Evolutionary conservation across 169 alveolate species (phyloP), one percentile per base, ranked within the genome.

Genomic region (Cryptosporidium andersoni): DNA sequence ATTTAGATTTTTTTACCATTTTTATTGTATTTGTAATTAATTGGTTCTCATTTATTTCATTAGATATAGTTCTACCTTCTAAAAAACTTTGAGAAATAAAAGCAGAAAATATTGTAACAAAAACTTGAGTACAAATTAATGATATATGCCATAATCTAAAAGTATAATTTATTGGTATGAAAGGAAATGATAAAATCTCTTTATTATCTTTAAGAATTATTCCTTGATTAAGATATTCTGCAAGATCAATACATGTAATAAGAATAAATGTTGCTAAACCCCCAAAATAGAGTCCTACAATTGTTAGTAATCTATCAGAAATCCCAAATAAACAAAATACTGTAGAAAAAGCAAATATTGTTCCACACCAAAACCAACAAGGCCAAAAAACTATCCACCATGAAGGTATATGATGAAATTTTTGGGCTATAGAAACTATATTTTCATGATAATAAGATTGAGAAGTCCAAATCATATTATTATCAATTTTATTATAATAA

Each of bases 361-460:
- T 51, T 14, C 66, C 82, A 55, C 82, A 67, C 82, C 82, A 67
- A 67, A 67, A 67, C 82, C 82, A 67, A 42, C 82, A 67, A 25
- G 82, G 82, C 82, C 82, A 67, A 67, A 67, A 67, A 67, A 67
- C 82, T 52, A 67, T 65, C 82, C 82, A 67, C 82, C 82, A 67
- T 6, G 82, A 67, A 9, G 82, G 82, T 3, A 67, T 51, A 25
- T 67, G 82, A 40, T 67, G 82, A 51, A 67, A 16, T 51, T 67
- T 51, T 45, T 67, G 66, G 1, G 82, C 52, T 39, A 67, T 67
- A 40, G 16, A 52, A 14, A 63, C 34, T 6, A 67, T 45, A 42
- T 67, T 67, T 40, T 63, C 82, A 51, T 67, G 82, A 53, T 52
- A 67, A 39, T 67, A 37, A 39, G 66, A 43, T 5, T 48, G 55